phyloP scores from a whole-genome alignment of 805 yeast genomes.

The Metschnikowia lunata region DNA sequence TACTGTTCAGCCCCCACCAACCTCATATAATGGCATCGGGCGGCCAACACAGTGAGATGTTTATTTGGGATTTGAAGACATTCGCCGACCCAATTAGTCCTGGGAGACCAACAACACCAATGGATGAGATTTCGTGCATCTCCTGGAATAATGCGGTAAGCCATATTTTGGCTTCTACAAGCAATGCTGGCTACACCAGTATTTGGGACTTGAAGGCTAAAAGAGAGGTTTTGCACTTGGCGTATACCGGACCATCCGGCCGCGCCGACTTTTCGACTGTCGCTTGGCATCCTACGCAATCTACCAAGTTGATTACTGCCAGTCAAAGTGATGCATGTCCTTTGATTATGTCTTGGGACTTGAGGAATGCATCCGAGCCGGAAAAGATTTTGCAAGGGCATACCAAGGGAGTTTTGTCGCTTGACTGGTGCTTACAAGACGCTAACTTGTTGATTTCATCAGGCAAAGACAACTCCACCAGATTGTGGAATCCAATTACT shows the following conservation, averaged over 20 bases:
- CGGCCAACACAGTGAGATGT: constrained; percentile 84
- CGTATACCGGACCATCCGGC: constrained; percentile 54
- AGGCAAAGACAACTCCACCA: constrained; percentile 85
- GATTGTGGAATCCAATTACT: constrained; percentile 83
- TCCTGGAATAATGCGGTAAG: constrained; percentile 85
- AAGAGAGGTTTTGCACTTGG: constrained; percentile 82
- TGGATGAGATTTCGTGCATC: constrained; percentile 74
- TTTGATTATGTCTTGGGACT: constrained; percentile 84
- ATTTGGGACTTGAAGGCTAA: constrained; percentile 91
- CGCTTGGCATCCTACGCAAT: constrained; percentile 91
- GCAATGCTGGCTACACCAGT: constrained; percentile 79
- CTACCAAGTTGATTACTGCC: constrained; percentile 85
- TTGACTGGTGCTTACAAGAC: constrained; percentile 93
- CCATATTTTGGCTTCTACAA: constrained; percentile 88
- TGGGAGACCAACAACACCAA: constrained; percentile 74
- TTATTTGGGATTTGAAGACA: constrained; percentile 81
- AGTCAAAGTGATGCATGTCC: constrained; percentile 79
- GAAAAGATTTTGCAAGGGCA: constrained; percentile 74
- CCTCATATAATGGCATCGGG: constrained; percentile 75
- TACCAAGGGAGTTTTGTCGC: constrained; percentile 77
- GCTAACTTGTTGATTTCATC: constrained; percentile 75
- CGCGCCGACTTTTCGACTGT: constrained; percentile 75
- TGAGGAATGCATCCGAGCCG: constrained; percentile 91
- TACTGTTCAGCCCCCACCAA: constrained; percentile 75
- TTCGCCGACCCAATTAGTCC: constrained; percentile 58